Evolutionary conservation across 2,329 filamentous ascomycete species (phyloP).

Genomic region (Alternaria rosae): DNA sequence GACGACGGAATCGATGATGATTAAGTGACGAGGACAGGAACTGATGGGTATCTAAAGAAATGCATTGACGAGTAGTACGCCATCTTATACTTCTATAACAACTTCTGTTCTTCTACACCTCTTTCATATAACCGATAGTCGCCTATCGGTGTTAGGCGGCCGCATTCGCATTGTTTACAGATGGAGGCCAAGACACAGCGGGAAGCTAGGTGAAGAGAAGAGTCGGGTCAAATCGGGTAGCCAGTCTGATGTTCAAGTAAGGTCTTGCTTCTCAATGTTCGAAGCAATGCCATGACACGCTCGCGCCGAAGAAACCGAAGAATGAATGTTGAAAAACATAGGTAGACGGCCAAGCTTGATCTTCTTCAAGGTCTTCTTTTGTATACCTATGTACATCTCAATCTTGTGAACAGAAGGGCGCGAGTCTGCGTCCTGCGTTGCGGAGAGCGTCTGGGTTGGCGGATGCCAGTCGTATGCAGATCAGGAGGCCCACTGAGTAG

Average conservation of each 20-base stretch:
- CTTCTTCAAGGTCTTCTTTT: neutral
- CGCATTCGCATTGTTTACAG: neutral
- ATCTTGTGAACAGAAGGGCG: neutral
- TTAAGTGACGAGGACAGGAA: neutral
- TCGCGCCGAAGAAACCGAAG: neutral
- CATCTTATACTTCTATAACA: neutral
- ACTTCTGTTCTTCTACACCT: neutral
- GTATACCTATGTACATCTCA: neutral
- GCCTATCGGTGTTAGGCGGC: neutral
- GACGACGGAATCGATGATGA: neutral
- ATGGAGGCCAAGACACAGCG: neutral
- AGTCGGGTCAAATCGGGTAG: neutral
- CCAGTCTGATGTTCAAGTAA: neutral
- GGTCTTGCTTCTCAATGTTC: neutral
- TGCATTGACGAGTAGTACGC: no score
- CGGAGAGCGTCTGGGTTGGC: neutral
- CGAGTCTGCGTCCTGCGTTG: no score
- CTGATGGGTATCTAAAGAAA: neutral
- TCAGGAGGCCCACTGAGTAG: neutral
- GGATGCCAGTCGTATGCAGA: neutral
- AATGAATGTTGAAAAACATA: neutral
- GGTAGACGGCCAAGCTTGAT: neutral
- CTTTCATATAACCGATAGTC: neutral
- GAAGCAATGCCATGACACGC: neutral
- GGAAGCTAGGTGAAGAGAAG: neutral